Conservation (phyloP, 1,284 basidiomycete genomes). For the Fomitopsis schrenkii region DNA sequence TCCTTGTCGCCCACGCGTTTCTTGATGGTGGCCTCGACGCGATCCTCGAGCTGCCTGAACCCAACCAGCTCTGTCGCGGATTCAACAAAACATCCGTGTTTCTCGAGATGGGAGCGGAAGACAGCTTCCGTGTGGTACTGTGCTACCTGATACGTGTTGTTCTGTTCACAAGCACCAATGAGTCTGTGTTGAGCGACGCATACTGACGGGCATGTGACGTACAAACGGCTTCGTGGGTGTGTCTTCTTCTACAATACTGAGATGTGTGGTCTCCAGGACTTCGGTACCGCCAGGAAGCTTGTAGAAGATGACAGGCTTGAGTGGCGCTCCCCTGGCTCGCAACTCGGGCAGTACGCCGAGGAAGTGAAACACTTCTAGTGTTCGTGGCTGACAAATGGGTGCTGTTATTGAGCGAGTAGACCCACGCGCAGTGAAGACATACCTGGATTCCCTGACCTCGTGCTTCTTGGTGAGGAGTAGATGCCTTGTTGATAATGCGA, state of each 20-base stretch:
- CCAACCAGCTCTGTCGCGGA: constrained; percentile 22
- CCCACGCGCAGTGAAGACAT: no score
- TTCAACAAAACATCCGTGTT: constrained; percentile 25
- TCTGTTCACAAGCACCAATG: neutral
- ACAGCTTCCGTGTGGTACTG: constrained; percentile 25
- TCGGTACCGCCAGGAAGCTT: constrained; percentile 13
- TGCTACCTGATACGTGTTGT: constrained; percentile 17
- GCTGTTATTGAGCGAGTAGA: no score
- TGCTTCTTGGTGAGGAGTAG: neutral
- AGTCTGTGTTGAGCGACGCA: neutral
- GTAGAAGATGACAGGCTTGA: constrained; percentile 8
- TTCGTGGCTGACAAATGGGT: constrained; percentile 11
- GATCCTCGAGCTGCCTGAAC: constrained; percentile 21
- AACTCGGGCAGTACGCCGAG: constrained; percentile 16
- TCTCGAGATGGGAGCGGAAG: constrained; percentile 23
- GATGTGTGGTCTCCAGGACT: constrained; percentile 4
- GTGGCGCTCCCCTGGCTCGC: neutral
- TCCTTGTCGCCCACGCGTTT: constrained; percentile 5
- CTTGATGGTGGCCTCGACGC: constrained; percentile 15
- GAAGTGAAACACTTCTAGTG: constrained; percentile 18
- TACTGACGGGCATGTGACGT: constrained; percentile 6
- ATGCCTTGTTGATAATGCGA: neutral
- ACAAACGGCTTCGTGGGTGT: constrained; percentile 19
- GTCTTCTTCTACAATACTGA: constrained; percentile 1
- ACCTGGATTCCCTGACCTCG: no score